Base-by-base conservation (phyloP, 2,329 filamentous ascomycete species). In the Cladophialophora carrionii region DNA sequence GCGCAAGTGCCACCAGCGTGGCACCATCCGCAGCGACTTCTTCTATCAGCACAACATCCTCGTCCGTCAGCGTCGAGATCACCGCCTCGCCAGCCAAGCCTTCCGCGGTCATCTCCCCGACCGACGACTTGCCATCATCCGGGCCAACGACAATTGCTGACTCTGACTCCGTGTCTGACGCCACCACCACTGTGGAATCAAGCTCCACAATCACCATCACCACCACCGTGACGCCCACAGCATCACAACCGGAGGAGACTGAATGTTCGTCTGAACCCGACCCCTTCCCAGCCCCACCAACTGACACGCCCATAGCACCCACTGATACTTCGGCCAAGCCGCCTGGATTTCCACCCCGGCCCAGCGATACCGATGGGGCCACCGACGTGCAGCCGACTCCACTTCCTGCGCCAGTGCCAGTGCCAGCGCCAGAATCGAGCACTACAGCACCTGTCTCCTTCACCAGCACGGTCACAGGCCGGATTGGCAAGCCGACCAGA, bases 201-300 rank as follows among this genome's bases (percentile, higher is more conserved):
- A 31, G 26, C 24, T 54, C 52, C 29, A 63, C 70, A 53, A 62
- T 69, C 65, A 70, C 73, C 67, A 70, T 70, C 64, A 68, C 73
- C 65, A 64, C 68, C 63, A 34, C 58, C 32, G 32, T 51, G 9
- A 32, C 34, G 17, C 41, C 59, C n/a, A 41, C 58, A 9, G 37
- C 37, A 43, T 17, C 37, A 43, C 24, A 41, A 20, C 24, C 52
- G 17, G 52, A 58, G 9, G 59, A 56, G 34, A 52, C 41, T 60
- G 59, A 56, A 10, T 55, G 59, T 26, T 10, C 56, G 20, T 48
- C 41, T 37, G 53, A 24, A 26, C 1, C 12, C 1, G 20, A 24
- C 9, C 7, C 46, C 34, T 41, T 17, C 7, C 34, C 34, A 41
- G n/a, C 63, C n/a, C 41, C 52, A n/a, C 22, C 51, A 9, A 8